These are phyloP conservation scores for Phaeoacremonium minimum DNA, from an alignment of 2,329 filamentous ascomycete species.

Conservation along the genomic window DNA sequence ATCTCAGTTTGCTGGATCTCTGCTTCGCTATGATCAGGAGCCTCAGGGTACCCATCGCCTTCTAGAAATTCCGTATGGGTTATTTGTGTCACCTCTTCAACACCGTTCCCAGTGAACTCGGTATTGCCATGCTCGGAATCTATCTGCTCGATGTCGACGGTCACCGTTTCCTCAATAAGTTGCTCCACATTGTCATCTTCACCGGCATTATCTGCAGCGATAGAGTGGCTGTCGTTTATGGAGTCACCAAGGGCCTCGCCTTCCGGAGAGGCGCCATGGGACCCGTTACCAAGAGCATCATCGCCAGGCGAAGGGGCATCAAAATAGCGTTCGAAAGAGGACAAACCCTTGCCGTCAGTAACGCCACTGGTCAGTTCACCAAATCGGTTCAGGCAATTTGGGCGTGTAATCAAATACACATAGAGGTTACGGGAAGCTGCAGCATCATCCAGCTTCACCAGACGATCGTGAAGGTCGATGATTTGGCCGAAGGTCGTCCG, in stretches of 20 bases:
- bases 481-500: slow-evolving; percentile 7
- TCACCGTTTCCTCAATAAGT: background rate
- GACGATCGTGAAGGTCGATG: slow-evolving; percentile 7
- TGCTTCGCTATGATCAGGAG: background rate
- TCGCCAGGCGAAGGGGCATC: slow-evolving; percentile 4
- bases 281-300: background rate
- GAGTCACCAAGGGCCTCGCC: slow-evolving; percentile 17
- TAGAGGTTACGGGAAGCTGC: slow-evolving; percentile 6
- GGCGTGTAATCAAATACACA: slow-evolving; percentile 6
- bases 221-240: background rate
- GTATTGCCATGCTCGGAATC: background rate
- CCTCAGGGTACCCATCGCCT: background rate
- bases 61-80: background rate
- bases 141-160: too few species aligned
- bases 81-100: background rate
- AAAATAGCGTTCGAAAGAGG: slow-evolving; percentile 7
- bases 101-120: background rate
- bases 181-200: background rate
- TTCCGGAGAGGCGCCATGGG: too few species aligned
- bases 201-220: background rate
- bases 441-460: slow-evolving; percentile 7
- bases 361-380: slow-evolving; percentile 6
- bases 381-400: slow-evolving; percentile 7
- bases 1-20: background rate
- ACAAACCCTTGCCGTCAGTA: slow-evolving; percentile 7